These are phyloP conservation scores for Kodamaea leandrae DNA, from an alignment of 805 yeast genomes.

Conservation along the genomic window DNA sequence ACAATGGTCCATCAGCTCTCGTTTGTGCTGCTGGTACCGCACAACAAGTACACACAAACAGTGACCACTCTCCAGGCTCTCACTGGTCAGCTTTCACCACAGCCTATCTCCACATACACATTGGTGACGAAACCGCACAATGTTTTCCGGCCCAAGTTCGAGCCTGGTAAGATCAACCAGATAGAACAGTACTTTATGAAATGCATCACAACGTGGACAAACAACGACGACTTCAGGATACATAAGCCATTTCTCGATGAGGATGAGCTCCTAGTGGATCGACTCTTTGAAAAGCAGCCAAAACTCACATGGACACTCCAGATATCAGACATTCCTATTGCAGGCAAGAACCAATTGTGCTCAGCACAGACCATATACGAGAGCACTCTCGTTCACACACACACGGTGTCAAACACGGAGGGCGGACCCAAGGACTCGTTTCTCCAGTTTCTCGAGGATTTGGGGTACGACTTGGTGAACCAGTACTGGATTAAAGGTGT, in stretches of 20 bases:
- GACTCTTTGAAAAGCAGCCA: conserved; percentile 23
- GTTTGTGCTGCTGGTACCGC: conserved; percentile 45
- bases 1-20: conserved; percentile 57
- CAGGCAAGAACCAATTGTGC: conserved; percentile 62
- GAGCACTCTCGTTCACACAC: conserved; percentile 51
- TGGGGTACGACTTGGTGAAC: conserved; percentile 68
- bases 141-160: conserved; percentile 51
- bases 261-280: conserved; percentile 24
- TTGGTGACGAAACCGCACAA: conserved; percentile 49
- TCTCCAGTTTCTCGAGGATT: conserved; percentile 48
- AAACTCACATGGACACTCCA: conserved; percentile 57
- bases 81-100: conserved; percentile 48
- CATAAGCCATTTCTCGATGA: conserved; percentile 22
- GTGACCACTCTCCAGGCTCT: conserved; percentile 49
- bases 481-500: conserved; percentile 63
- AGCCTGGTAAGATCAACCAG: conserved; percentile 56
- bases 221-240: conserved; percentile 23
- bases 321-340: conserved; percentile 71
- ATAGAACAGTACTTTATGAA: conserved; percentile 54
- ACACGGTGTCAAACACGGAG: conserved; percentile 24
- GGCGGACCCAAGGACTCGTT: conserved; percentile 31
- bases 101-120: conserved; percentile 46
- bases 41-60: conserved; percentile 40
- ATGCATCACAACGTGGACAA: conserved; percentile 49
- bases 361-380: conserved; percentile 65